A percentile compares a stretch with the other conserved stretches of the same genome.
Evolutionary conservation across 1,284 basidiomycete species (phyloP).

Genomic region (Veloporphyrellus conicus): DNA sequence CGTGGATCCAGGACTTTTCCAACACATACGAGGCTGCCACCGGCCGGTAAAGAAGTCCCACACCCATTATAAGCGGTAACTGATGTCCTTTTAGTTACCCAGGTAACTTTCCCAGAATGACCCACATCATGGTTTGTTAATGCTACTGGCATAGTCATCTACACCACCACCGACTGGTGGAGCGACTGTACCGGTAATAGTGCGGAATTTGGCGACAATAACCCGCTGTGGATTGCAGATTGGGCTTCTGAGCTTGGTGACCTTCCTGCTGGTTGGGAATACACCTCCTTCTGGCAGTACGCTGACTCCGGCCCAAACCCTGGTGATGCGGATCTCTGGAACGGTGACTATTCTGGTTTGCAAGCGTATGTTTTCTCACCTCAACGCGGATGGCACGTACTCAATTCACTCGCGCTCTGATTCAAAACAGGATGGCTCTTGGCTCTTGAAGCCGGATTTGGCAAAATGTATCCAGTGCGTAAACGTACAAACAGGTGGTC

Average conservation of each 20-base stretch:
- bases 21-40: constrained; percentile 55
- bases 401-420: not conserved
- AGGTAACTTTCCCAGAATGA: constrained; percentile 17
- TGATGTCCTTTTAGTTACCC: constrained; percentile 34
- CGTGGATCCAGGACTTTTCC: constrained; percentile 61
- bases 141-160: constrained; percentile 43
- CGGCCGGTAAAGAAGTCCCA: constrained; percentile 36
- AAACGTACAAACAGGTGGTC: not conserved
- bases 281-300: constrained; percentile 62
- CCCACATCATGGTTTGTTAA: not conserved
- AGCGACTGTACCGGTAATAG: constrained; percentile 59
- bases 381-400: not conserved
- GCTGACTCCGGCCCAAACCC: constrained; percentile 49
- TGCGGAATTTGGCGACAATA: constrained; percentile 44
- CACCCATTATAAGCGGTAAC: not conserved
- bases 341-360: constrained; percentile 40
- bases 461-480: not conserved
- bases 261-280: constrained; percentile 55
- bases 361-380: constrained; percentile 24
- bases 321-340: constrained; percentile 56
- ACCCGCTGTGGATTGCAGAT: constrained; percentile 59
- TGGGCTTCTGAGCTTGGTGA: constrained; percentile 47
- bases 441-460: constrained; percentile 6
- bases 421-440: constrained; percentile 19
- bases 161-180: constrained; percentile 68